These are phyloP conservation scores for Cymbopogon flexuosus DNA, from an alignment of 202 grass and related monocot genomes.

Conservation along the genomic window DNA sequence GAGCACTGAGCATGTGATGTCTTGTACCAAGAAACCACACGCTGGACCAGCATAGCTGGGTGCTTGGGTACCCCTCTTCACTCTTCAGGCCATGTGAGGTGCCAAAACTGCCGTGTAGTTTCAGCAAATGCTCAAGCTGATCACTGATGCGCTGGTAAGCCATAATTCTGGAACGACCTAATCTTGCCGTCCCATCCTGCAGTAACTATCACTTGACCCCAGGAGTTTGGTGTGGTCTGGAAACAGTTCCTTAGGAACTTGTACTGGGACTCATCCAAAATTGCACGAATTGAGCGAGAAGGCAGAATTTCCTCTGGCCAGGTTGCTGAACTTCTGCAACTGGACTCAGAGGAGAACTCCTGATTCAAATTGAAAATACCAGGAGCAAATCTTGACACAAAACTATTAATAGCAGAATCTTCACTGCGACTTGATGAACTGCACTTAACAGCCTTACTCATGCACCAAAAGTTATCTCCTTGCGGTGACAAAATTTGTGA, in stretches of 20 bases:
- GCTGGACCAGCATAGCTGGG: constrained; percentile 46
- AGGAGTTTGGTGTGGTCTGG: constrained; percentile 53
- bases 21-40: constrained; percentile 50
- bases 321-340: constrained; percentile 62
- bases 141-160: constrained; percentile 62
- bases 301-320: constrained; percentile 97
- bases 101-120: constrained; percentile 34
- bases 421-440: constrained; percentile 17
- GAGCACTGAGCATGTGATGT: constrained; percentile 55
- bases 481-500: constrained; percentile 33
- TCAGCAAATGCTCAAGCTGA: constrained; percentile 9
- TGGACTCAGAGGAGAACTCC: constrained; percentile 49
- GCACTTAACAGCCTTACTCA: constrained; percentile 19
- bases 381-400: constrained; percentile 40
- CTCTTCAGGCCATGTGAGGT: constrained; percentile 53
- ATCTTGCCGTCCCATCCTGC: constrained; percentile 80
- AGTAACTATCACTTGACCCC: constrained; percentile 87
- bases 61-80: constrained; percentile 26
- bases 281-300: constrained; percentile 22
- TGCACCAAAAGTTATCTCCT: constrained; percentile 23
- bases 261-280: constrained; percentile 49
- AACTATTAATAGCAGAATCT: constrained; percentile 30
- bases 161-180: constrained; percentile 84
- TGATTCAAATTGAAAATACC: constrained; percentile 56
- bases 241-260: constrained; percentile 67